Base-by-base conservation (phyloP, 208 protist species). In the Wallacemonas sp. region DNA sequence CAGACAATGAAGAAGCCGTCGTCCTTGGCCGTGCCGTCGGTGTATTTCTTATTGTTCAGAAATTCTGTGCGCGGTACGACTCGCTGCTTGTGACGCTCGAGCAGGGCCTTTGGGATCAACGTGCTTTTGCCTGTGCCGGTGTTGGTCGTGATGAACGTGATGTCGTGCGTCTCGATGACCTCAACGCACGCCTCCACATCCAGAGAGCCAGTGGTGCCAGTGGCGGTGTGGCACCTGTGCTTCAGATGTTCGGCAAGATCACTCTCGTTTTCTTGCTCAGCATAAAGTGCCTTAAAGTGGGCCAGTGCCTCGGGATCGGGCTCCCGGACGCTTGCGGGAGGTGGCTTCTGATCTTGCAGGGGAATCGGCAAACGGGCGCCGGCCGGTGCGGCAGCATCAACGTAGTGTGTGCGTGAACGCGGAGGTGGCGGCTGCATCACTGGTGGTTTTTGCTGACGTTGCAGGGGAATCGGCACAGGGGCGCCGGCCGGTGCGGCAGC, bases 101-200 rank as follows among this genome's bases (percentile, higher is more conserved):
- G 68, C 53, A 95, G 64, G 12, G 78, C 87, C 58, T 89, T 92
- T 26, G 89, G 89, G 29, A 95, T 85, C 6, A 83, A 67, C 2
- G 89, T 92, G 71, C 85, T 92, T 70, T 95, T 95, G 54, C 89
- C 89, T n/a, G 82, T 93, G 37, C 89, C 89, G 12, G 89, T 95
- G 63, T 93, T 85, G 0, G 89, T 95, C 33, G 85, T 70, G 44
- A 95, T 74, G 60, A 95, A 93, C n/a, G 81, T 91, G 15, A 95
- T 81, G 53, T 95, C 85, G 63, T 95, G 67, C 24, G 69, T 53
- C 33, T 74, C 74, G 38, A 95, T 93, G 15, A 95, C n/a, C 21
- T 64, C 53, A 3, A 79, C 60, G 58, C 78, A 85, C 19, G 50
- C 57, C 9, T 76, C 73, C 36, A 89, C 66, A 55, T 94, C 83